Evolutionary conservation across 2,329 filamentous ascomycete genomes (phyloP).

Genomic region (Pseudogymnoascus sp.): DNA sequence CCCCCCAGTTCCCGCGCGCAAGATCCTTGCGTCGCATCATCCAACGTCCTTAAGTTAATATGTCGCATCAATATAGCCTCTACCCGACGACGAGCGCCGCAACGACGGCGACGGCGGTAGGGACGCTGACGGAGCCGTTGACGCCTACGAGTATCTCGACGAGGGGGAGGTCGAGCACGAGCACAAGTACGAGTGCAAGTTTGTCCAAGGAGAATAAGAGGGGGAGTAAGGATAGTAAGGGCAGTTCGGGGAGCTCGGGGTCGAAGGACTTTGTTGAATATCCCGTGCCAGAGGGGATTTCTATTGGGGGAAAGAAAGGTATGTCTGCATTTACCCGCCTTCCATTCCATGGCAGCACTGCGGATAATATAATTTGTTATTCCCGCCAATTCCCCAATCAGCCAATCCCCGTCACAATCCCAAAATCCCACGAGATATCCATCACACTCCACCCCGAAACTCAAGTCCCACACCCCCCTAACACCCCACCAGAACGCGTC

Average conservation of each 20-base stretch:
- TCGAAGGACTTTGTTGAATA: not conserved
- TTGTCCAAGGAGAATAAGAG: not conserved
- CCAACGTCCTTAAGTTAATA: not conserved
- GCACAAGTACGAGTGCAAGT: not conserved
- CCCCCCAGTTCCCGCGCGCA: not conserved
- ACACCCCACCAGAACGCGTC: not conserved
- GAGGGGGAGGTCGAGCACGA: not conserved
- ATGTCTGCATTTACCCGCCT: not conserved
- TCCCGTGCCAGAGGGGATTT: not conserved
- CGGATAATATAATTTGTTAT: no score
- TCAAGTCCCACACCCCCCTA: not conserved
- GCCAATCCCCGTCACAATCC: not conserved
- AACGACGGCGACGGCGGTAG: not conserved
- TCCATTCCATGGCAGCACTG: not conserved
- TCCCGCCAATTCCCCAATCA: no score
- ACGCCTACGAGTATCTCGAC: not conserved
- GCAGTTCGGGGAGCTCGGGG: not conserved
- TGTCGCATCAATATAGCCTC: not conserved
- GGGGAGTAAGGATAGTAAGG: not conserved
- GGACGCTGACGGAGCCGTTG: not conserved
- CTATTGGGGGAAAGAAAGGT: not conserved
- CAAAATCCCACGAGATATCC: no score
- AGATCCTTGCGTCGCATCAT: not conserved
- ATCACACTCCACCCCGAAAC: no score
- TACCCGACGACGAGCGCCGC: not conserved